Conservation (phyloP, 768 basidiomycete species). For the Sarcodon aspratus region DNA sequence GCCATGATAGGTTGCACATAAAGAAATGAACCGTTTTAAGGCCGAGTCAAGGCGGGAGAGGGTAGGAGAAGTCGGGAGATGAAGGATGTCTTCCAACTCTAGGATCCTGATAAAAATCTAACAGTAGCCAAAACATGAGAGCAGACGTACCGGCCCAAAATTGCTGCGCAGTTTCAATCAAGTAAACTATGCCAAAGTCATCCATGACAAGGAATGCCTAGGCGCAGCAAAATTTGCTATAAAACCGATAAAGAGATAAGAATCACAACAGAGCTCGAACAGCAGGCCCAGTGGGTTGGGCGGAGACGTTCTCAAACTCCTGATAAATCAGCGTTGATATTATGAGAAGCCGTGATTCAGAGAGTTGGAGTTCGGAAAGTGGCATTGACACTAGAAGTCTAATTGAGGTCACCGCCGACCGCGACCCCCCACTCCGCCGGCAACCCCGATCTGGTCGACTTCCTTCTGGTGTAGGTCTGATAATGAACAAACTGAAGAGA, state of each 20-base stretch:
- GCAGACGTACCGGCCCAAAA: slow-evolving; percentile 75
- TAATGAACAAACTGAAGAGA: background rate
- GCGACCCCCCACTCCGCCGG: too few relatives aligned
- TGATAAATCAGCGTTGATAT: background rate
- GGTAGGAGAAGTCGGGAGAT: slow-evolving; percentile 52
- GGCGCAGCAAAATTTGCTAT: background rate
- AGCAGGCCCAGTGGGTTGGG: background rate
- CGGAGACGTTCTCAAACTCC: background rate
- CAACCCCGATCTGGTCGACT: too few relatives aligned
- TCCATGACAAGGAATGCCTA: background rate
- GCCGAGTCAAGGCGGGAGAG: slow-evolving; percentile 71
- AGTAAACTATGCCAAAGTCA: slow-evolving; percentile 73
- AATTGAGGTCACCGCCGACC: too few relatives aligned
- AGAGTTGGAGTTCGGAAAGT: background rate
- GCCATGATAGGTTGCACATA: slow-evolving; percentile 87
- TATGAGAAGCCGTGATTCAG: background rate
- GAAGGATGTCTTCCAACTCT: slow-evolving; percentile 85
- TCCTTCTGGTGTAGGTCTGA: too few relatives aligned
- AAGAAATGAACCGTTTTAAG: slow-evolving; percentile 59
- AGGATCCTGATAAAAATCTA: background rate
- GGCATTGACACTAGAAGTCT: too few relatives aligned
- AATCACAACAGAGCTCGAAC: background rate
- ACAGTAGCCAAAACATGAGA: slow-evolving; percentile 2
- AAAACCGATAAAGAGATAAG: background rate
- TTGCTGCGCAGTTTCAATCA: slow-evolving; percentile 75